Conservation (phyloP, 2,329 filamentous ascomycete genomes). For the Cladophialophora psammophila region DNA sequence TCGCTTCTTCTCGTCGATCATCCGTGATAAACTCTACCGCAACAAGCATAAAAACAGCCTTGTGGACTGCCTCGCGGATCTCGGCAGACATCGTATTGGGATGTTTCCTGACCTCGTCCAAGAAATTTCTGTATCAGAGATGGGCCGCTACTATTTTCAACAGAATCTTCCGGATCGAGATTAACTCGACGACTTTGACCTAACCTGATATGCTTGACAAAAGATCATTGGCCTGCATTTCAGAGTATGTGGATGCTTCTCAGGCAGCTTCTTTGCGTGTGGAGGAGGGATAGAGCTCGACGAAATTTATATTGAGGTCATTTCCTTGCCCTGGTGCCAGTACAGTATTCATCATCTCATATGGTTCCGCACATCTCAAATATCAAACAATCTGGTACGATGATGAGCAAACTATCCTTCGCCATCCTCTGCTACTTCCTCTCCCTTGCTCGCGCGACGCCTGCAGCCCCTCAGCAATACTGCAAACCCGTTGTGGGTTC, state of each 20-base stretch:
- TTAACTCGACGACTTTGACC: slow-evolving; percentile 5
- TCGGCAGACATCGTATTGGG: not conserved
- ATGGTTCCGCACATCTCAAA: not conserved
- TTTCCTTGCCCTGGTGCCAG: not conserved
- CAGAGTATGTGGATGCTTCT: slow-evolving; percentile 3
- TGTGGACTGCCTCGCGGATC: slow-evolving; percentile 10
- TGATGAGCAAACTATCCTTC: slow-evolving; percentile 6
- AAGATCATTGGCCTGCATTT: slow-evolving; percentile 4
- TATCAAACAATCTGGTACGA: not conserved
- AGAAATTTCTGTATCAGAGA: not conserved
- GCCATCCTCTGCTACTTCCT: slow-evolving; percentile 7
- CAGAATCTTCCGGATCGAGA: slow-evolving; percentile 19
- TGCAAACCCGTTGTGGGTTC: slow-evolving; percentile 37
- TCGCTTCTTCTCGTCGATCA: not conserved
- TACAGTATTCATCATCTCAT: not conserved
- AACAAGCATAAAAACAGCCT: slow-evolving; percentile 15
- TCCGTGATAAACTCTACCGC: not conserved
- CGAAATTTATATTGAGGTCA: not conserved
- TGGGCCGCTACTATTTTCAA: not conserved
- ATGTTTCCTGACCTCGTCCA: not conserved
- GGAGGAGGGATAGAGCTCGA: not conserved
- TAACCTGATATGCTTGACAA: not conserved
- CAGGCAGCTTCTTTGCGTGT: not conserved
- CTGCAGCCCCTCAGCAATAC: slow-evolving; percentile 29
- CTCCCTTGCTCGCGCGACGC: slow-evolving; percentile 2